phyloP scores from a whole-genome alignment of 225 moss, liverwort and hornwort species.

The Antitrichia curtipendula region DNA sequence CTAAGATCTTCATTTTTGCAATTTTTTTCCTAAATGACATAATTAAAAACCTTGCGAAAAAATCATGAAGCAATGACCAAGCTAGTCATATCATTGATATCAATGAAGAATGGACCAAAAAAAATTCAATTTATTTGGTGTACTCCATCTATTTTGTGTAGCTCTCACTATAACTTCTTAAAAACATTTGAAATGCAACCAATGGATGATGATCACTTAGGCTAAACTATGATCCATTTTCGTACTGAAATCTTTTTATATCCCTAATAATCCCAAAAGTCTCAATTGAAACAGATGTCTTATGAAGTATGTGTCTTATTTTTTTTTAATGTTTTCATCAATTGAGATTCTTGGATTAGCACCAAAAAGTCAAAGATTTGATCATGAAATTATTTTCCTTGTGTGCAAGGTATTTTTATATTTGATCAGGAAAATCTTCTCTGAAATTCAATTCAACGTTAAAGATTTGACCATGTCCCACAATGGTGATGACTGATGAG shows the following conservation, averaged over 20 bases:
- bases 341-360: neutral
- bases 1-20: neutral
- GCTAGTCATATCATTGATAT: neutral
- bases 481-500: no score
- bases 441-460: neutral
- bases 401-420: neutral
- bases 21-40: neutral
- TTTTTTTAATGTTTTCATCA: neutral
- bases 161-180: rapidly evolving
- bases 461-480: no score
- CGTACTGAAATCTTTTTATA: neutral
- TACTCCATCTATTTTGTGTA: neutral
- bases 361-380: neutral
- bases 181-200: neutral
- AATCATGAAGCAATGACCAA: neutral
- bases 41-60: neutral
- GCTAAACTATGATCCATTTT: neutral
- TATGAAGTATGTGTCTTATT: neutral
- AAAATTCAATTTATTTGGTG: neutral
- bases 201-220: neutral
- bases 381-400: neutral
- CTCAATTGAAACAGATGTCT: neutral
- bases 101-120: neutral
- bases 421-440: neutral
- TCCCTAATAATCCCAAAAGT: neutral